A percentile compares a stretch with the other conserved stretches of the same genome.
These are phyloP conservation scores for Colletotrichum tofieldiae DNA, from an alignment of 2,329 filamentous ascomycete species.

Conservation along the genomic window DNA sequence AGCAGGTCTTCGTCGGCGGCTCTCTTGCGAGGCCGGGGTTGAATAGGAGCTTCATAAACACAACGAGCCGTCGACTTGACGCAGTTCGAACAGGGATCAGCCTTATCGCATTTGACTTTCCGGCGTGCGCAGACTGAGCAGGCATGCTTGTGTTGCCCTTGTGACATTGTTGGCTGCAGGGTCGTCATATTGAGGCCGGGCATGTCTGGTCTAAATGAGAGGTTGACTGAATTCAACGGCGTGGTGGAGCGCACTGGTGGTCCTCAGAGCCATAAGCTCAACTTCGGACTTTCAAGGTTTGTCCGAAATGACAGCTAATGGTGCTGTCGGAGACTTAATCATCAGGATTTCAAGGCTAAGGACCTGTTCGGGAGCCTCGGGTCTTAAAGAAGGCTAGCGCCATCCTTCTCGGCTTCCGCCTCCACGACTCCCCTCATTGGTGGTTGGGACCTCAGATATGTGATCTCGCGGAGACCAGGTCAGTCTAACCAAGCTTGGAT, in stretches of 20 bases:
- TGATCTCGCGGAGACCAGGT: not conserved
- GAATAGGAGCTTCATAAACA: conserved; percentile 45
- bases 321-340: not conserved
- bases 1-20: conserved; percentile 49
- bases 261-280: not conserved
- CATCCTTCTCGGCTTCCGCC: not conserved
- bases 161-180: not conserved
- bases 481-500: not conserved
- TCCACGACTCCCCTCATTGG: not conserved
- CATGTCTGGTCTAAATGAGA: too few species aligned
- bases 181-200: not conserved
- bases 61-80: conserved; percentile 52
- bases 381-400: not conserved
- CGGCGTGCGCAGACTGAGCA: conserved; percentile 57
- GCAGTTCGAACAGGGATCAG: conserved; percentile 61
- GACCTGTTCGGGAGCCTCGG: not conserved
- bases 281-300: not conserved
- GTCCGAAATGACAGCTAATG: not conserved
- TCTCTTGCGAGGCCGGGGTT: conserved; percentile 47
- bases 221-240: not conserved
- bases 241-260: not conserved
- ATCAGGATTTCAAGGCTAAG: not conserved
- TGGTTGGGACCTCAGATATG: not conserved
- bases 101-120: conserved; percentile 61
- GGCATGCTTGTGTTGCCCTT: conserved; percentile 37